phyloP scores from a whole-genome alignment of 2,329 filamentous ascomycete genomes.

The Venturia aucupariae region DNA sequence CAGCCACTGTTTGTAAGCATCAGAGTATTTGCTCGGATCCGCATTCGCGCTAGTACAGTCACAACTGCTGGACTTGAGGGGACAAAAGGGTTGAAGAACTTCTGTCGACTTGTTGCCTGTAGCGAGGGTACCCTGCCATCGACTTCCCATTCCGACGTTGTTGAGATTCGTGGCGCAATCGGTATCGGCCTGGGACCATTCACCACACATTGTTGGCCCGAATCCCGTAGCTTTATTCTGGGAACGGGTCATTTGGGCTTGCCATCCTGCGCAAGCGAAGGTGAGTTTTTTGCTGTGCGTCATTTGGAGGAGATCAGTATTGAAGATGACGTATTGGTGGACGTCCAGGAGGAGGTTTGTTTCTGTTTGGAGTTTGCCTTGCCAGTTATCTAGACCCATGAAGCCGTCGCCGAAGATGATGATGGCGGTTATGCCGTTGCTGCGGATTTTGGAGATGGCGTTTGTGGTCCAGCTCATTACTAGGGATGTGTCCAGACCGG shows the following conservation, averaged over 20 bases:
- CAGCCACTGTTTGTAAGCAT: slow-evolving; percentile 74
- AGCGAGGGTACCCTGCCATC: slow-evolving; percentile 83
- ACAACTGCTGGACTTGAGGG: slow-evolving; percentile 55
- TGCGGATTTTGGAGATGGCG: slow-evolving; percentile 62
- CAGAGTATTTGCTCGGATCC: slow-evolving; percentile 56
- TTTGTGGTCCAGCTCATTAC: slow-evolving; percentile 74
- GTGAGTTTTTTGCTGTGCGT: slow-evolving; percentile 75
- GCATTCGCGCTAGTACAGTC: slow-evolving; percentile 69
- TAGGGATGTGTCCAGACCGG: slow-evolving; percentile 49
- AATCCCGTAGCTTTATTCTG: slow-evolving; percentile 71
- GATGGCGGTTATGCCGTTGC: slow-evolving; percentile 62
- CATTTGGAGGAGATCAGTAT: slow-evolving; percentile 72
- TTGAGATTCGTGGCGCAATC: slow-evolving; percentile 84
- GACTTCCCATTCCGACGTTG: slow-evolving; percentile 77
- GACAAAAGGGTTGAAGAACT: slow-evolving; percentile 65
- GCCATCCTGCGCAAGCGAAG: slow-evolving; percentile 85
- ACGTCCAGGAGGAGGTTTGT: slow-evolving; percentile 81
- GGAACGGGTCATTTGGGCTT: slow-evolving; percentile 62
- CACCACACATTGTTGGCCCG: slow-evolving; percentile 87
- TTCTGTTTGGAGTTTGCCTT: slow-evolving; percentile 65
- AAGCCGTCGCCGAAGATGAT: slow-evolving; percentile 93
- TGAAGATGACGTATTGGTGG: slow-evolving; percentile 98
- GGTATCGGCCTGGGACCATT: slow-evolving; percentile 96
- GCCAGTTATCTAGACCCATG: slow-evolving; percentile 83
- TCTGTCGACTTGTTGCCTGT: slow-evolving; percentile 53